Conservation (phyloP, 768 basidiomycete species). For the Mycena metata region DNA sequence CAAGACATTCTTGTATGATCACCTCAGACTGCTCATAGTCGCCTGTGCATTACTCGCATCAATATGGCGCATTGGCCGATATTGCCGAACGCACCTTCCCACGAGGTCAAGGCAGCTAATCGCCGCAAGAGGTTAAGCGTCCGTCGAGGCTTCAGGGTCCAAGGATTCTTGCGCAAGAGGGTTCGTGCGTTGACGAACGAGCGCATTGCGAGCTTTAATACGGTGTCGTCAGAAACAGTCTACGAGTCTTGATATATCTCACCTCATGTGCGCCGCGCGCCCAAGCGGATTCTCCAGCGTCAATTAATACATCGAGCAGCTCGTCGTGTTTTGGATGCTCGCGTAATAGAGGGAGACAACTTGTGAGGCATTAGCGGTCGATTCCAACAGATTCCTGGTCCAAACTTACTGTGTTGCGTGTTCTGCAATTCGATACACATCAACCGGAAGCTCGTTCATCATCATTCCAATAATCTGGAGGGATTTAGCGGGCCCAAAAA, state of each 20-base stretch:
- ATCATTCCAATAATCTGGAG: conserved; percentile 79
- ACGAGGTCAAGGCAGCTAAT: conserved; percentile 70
- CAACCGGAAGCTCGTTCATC: conserved; percentile 71
- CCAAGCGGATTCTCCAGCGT: conserved; percentile 80
- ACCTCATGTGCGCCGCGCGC: conserved; percentile 84
- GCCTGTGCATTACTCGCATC: conserved; percentile 51
- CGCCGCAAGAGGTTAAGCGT: conserved; percentile 69
- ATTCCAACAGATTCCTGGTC: not conserved
- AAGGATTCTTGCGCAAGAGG: conserved; percentile 67
- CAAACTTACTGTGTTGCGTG: conserved; percentile 70
- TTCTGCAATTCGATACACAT: conserved; percentile 79
- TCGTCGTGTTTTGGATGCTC: conserved; percentile 74
- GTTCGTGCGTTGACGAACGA: conserved; percentile 72
- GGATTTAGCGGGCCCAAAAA: not conserved
- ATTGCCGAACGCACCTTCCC: conserved; percentile 63
- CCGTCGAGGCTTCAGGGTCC: conserved; percentile 61
- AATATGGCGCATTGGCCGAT: not conserved
- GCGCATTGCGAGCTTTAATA: conserved; percentile 67
- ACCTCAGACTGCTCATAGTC: conserved; percentile 66
- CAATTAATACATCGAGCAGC: conserved; percentile 69
- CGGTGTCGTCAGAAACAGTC: not conserved
- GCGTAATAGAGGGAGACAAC: conserved; percentile 72
- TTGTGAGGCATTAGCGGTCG: conserved; percentile 40
- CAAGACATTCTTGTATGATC: conserved; percentile 68
- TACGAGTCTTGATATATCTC: not conserved